Evolutionary conservation across 1,139 yeast species (phyloP).

Genomic region (Taphrina wiesneri): DNA sequence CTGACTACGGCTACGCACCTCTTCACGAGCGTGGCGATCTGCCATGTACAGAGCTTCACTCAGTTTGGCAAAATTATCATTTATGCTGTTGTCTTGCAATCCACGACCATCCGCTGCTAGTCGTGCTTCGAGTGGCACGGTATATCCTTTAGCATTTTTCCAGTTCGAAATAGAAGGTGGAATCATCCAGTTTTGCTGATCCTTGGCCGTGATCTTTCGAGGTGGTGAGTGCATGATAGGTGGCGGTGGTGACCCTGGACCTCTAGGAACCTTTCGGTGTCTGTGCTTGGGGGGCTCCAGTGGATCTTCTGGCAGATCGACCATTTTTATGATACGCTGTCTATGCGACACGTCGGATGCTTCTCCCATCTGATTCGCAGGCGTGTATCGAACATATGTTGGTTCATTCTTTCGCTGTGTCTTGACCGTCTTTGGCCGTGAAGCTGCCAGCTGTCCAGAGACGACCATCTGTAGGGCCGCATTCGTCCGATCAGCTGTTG

Average conservation of each 20-base stretch:
- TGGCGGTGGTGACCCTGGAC: slow-evolving; percentile 57
- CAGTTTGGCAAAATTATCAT: slow-evolving; percentile 62
- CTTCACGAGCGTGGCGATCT: slow-evolving; percentile 71
- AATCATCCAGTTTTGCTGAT: slow-evolving; percentile 78
- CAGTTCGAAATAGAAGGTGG: slow-evolving; percentile 94
- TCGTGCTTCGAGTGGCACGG: slow-evolving; percentile 78
- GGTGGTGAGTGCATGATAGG: slow-evolving; percentile 56
- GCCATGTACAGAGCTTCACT: slow-evolving; percentile 75
- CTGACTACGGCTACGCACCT: slow-evolving; percentile 62
- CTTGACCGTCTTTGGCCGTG: slow-evolving; percentile 44
- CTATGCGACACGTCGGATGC: slow-evolving; percentile 40
- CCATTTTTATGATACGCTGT: slow-evolving; percentile 57
- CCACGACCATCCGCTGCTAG: slow-evolving; percentile 60
- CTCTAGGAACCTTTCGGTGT: slow-evolving; percentile 69
- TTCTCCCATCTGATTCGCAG: slow-evolving; percentile 49
- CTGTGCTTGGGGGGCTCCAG: slow-evolving; percentile 80
- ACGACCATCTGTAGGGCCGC: slow-evolving; percentile 54
- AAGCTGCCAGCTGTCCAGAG: slow-evolving; percentile 46
- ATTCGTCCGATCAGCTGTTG: slow-evolving; percentile 52
- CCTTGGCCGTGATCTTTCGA: slow-evolving; percentile 66
- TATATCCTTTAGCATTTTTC: slow-evolving; percentile 92
- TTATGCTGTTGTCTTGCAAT: slow-evolving; percentile 51
- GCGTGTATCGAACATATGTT: slow-evolving; percentile 54
- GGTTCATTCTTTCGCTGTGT: slow-evolving; percentile 45
- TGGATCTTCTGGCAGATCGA: slow-evolving; percentile 72